Evolutionary conservation across 176 grass and related monocot species (phyloP).

Genomic region (maize (Zea mays)): Zm-B73-REFERENCE-NAM-5.0 NC_050098.1:193735501-193736000

Average conservation of each 20-base stretch:
- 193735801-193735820: neutral
- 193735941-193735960: neutral
- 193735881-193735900: too few species aligned
- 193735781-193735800: slow-evolving; percentile 5
- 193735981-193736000: neutral
- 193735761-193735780: neutral
- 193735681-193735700: slow-evolving; percentile 10
- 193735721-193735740: neutral
- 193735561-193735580: neutral
- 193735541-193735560: neutral
- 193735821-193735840: neutral
- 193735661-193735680: neutral
- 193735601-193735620: slow-evolving; percentile 33
- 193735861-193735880: slow-evolving; percentile 11
- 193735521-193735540: neutral
- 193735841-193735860: neutral
- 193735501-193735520: slow-evolving; percentile 18
- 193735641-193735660: neutral
- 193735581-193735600: neutral
- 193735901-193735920: neutral
- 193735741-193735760: neutral
- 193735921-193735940: neutral
- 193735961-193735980: neutral
- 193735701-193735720: slow-evolving; percentile 38
- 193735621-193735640: neutral